Conservation (phyloP, 768 basidiomycete species). For the Mycena capillaripes region DNA sequence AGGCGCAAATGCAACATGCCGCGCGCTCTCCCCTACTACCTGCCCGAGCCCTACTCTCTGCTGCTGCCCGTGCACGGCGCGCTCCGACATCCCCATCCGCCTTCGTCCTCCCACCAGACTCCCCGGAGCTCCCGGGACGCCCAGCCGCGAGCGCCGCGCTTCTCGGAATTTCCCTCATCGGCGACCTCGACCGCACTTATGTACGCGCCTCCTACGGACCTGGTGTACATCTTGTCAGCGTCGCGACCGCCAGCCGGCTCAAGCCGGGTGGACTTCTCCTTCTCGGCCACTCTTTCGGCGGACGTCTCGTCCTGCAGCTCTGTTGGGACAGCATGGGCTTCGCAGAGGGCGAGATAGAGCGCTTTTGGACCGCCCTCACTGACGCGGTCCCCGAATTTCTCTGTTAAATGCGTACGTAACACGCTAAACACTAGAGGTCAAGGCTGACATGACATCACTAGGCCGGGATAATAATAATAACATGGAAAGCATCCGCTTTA, state of each 20-base stretch:
- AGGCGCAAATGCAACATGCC: constrained; percentile 62
- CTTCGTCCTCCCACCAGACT: constrained; percentile 44
- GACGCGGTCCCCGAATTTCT: constrained; percentile 38
- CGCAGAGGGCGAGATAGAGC: constrained; percentile 42
- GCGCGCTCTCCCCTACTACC: constrained; percentile 67
- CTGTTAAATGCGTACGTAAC: constrained; percentile 5
- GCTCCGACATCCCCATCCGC: constrained; percentile 7
- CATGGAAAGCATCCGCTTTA: constrained; percentile 9
- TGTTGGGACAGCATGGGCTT: constrained; percentile 50
- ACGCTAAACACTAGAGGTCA: not conserved
- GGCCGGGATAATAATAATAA: not conserved
- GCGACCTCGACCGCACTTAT: constrained; percentile 77
- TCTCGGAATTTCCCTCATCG: constrained; percentile 76
- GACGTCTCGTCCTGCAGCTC: constrained; percentile 66
- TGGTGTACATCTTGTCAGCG: constrained; percentile 61
- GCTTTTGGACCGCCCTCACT: constrained; percentile 45
- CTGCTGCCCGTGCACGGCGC: constrained; percentile 53
- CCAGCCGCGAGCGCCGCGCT: constrained; percentile 51
- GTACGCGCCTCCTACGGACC: constrained; percentile 61
- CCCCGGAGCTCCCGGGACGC: constrained; percentile 6
- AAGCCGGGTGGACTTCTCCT: constrained; percentile 72
- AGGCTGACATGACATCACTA: not conserved
- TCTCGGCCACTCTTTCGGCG: constrained; percentile 73
- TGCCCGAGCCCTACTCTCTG: constrained; percentile 59
- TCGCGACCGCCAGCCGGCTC: constrained; percentile 77